A percentile compares a stretch with the other conserved stretches of the same genome.
Conservation (phyloP, 768 basidiomycete genomes). For the Trametes sanguinea region DNA sequence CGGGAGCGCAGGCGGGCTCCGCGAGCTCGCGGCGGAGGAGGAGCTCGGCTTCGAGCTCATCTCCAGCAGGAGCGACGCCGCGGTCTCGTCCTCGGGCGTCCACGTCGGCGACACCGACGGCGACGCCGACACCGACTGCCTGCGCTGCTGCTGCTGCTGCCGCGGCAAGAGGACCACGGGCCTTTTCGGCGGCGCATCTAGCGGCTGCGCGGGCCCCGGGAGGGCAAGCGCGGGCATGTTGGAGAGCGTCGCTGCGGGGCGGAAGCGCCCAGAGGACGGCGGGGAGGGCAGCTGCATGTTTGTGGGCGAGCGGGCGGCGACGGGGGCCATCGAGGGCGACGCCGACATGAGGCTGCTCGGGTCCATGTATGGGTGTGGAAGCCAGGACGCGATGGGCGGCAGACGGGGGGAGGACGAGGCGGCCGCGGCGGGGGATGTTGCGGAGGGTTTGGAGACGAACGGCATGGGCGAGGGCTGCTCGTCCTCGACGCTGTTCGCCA, state of each 20-base stretch:
- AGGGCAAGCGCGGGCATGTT: constrained; percentile 47
- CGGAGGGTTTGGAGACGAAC: constrained; percentile 5
- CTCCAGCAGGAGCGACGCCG: constrained; percentile 66
- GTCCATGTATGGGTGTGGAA: constrained; percentile 41
- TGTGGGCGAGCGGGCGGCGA: constrained; percentile 7
- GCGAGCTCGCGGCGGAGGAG: constrained; percentile 29
- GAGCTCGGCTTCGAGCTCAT: constrained; percentile 52
- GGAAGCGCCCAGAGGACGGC: constrained; percentile 36
- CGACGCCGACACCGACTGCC: constrained; percentile 21
- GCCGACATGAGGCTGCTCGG: constrained; percentile 28
- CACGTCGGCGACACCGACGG: constrained; percentile 32
- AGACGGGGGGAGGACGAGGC: constrained; percentile 42
- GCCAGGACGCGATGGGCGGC: constrained; percentile 72
- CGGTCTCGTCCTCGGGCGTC: constrained; percentile 70
- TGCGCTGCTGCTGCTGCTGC: constrained; percentile 17
- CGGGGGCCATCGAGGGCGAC: constrained; percentile 9
- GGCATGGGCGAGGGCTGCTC: constrained; percentile 29
- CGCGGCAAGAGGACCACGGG: no score
- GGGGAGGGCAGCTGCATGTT: constrained; percentile 39
- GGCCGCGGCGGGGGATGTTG: neutral
- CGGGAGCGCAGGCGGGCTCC: constrained; percentile 5
- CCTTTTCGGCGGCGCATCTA: no score
- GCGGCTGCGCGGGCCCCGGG: constrained; percentile 54
- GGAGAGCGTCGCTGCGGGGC: constrained; percentile 35
- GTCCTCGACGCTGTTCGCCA: constrained; percentile 17